Base-by-base conservation (phyloP, 225 moss, liverwort and hornwort genomes). In the Rhytidiadelphus loreus region DNA sequence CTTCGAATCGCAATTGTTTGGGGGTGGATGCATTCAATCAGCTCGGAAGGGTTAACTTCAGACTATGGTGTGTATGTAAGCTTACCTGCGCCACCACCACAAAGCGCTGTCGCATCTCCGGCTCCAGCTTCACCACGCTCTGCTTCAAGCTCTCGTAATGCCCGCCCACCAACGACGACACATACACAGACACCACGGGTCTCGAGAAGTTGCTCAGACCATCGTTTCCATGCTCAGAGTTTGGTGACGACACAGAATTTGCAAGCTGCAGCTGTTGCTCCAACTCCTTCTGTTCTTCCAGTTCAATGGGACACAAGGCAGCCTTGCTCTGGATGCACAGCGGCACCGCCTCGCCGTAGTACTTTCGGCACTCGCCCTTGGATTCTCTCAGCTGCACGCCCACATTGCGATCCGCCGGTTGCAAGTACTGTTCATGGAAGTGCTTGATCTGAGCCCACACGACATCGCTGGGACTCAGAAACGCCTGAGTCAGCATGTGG, bases 301-400 rank as follows among this genome's bases (percentile, higher is more conserved):
- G 85, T 80, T 96, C 92, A 32, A 94, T 92, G 8, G 95, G 95
- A 64, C 96, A 95, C 16, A 92, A 72, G 22, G 91, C 90, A 8
- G 86, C 84, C 82, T 90, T 95, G 79, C 63, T 92, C 64, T 87
- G 89, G 85, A 95, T 86, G 83, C 95, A 96, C 44, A 89, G 87
- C 16, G 93, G 95, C 61, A 94, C 95, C 43, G 89, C 96, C 7
- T 92, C 88, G 86, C 95, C 96, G 87, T 92, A 96, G 88, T 95
- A 90, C 55, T 82, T 83, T 32, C 94, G 90, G 70, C 94, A 95
- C 87, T 96, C 93, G 62, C 94, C 96, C 85, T 96, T 96, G 59
- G 91, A 96, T 84, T 96, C 95, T 14, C 94, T 93, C 48, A 96
- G 89, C 85, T 96, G 94, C 57, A 96, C 93, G 24, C 96, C 96